Conservation (phyloP, 2,329 filamentous ascomycete genomes). For the Claviceps capensis region DNA sequence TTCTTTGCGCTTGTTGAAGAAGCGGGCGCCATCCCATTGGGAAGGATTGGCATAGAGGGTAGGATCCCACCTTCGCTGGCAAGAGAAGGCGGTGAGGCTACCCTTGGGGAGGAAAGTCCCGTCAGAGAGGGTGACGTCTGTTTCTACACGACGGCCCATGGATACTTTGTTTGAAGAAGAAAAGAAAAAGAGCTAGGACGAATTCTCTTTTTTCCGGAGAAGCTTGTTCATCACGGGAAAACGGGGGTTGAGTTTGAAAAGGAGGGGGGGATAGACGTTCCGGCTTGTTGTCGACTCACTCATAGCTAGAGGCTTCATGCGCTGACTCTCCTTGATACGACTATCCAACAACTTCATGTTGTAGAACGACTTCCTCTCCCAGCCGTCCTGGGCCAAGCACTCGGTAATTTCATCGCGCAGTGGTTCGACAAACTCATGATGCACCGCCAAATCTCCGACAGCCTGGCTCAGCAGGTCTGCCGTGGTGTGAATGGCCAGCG, state of each 20-base stretch:
- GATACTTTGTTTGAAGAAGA: not conserved
- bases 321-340: conserved; percentile 33
- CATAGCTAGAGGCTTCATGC: conserved; percentile 26
- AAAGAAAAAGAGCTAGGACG: not conserved
- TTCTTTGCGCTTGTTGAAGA: conserved; percentile 24
- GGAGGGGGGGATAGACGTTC: too few species aligned
- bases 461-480: conserved; percentile 14
- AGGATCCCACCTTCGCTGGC: conserved; percentile 1
- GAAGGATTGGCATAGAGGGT: conserved; percentile 3
- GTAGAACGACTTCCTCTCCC: conserved; percentile 7
- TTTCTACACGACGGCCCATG: conserved; percentile 1
- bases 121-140: conserved; percentile 6
- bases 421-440: conserved; percentile 20
- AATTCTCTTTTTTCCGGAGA: not conserved
- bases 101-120: conserved; percentile 5
- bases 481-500: conserved; percentile 42
- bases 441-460: conserved; percentile 22
- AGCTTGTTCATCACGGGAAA: not conserved
- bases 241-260: too few species aligned
- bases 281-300: not conserved
- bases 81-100: not conserved
- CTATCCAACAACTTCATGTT: conserved; percentile 31
- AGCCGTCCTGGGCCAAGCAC: not conserved
- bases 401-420: conserved; percentile 27
- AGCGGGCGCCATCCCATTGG: conserved; percentile 33